A percentile compares a stretch with the other conserved stretches of the same genome.
phyloP scores from a whole-genome alignment of 345 rosid genomes.

The Boechera divaricarpa region DNA sequence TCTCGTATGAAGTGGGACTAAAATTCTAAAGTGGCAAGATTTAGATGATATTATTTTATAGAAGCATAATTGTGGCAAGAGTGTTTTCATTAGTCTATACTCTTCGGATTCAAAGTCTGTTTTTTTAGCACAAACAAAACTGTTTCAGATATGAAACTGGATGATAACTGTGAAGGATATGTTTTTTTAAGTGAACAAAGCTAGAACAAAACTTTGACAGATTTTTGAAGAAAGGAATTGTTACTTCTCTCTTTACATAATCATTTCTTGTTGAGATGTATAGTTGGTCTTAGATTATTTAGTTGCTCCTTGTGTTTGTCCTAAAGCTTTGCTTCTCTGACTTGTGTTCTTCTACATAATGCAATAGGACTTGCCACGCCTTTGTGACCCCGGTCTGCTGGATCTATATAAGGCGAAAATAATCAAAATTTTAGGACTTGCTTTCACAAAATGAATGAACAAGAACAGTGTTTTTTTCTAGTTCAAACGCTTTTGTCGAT shows the following conservation, averaged over 20 bases:
- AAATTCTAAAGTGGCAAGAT: neutral
- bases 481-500: neutral
- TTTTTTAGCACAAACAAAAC: neutral
- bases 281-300: constrained; percentile 5
- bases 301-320: constrained; percentile 2
- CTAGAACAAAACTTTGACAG: neutral
- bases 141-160: neutral
- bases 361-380: constrained; percentile 83
- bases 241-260: neutral
- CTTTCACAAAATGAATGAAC: constrained; percentile 40
- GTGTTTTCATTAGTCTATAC: neutral
- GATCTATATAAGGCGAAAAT: constrained; percentile 48
- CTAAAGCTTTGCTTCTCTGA: constrained; percentile 34
- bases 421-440: constrained; percentile 35
- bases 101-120: neutral
- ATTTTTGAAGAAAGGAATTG: neutral
- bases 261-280: constrained; percentile 11
- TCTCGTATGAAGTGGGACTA: neutral
- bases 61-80: neutral
- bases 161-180: neutral
- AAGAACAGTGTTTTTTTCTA: neutral
- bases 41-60: neutral
- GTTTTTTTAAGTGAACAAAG: neutral
- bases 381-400: constrained; percentile 70
- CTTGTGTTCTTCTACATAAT: constrained; percentile 49